Evolutionary conservation across 106 monocot species (phyloP), one percentile per base, ranked within the genome.

Genomic region (Dioscorea dumetorum): DNA sequence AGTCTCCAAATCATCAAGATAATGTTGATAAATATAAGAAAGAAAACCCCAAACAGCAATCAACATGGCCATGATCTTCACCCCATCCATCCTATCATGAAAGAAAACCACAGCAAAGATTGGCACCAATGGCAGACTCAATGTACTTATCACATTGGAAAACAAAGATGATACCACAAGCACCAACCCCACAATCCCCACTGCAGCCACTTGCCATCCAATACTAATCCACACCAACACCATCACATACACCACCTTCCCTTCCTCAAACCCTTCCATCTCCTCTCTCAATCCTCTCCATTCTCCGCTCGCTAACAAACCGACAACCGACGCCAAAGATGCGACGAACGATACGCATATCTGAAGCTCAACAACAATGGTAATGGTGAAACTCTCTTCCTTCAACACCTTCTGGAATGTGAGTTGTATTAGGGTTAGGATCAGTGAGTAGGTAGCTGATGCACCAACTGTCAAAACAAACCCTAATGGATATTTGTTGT

Each of bases 111-210:
- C 78, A 2, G 78, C 64, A 64, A 80, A 80, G 9, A 80, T 41
- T 0, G 70, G 74, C 19, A 80, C 70, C 32, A 80, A 57, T 3
- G 80, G 80, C 31, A 71, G 49, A 16, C 64, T 70, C 12, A 70
- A 17, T 4, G 80, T 71, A 51, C 74, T 61, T 17, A 80, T 70
- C 49, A 80, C 74, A 66, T 80, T 80, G 0, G 80, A 70, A 58
- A 80, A 80, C n/a, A 80, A 66, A 6, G 80, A 80, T 3, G 80
- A 80, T 4, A 74, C 80, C 17, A 75, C 33, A 67, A 80, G 74
- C 2, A 80, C 56, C 35, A 80, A 18, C 9, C 74, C 80, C 19
- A 75, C 65, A 35, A 58, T 24, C 18, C 80, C 80, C 11, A 75
- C 70, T 9, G 70, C 70, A 28, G 70, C 74, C 49, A 74, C 66